Evolutionary conservation across 768 basidiomycete genomes (phyloP).

Genomic region (Phanerodontia chrysosporium): DNA sequence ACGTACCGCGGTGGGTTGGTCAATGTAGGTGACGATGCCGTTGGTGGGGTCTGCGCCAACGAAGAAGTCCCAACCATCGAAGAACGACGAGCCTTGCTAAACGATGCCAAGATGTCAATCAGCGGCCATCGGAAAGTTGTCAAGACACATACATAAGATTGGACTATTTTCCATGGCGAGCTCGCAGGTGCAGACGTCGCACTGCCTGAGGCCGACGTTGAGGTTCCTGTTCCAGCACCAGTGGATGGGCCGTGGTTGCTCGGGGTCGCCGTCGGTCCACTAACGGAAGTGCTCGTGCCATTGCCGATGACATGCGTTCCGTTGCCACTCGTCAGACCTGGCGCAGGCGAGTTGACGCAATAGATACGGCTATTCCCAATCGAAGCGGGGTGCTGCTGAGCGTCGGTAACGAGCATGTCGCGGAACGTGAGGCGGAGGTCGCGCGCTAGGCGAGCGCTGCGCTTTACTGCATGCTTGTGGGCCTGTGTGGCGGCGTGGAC

Average conservation of each 20-base stretch:
- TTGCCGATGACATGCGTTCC: conserved; percentile 6
- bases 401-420: conserved; percentile 37
- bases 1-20: conserved; percentile 55
- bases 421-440: conserved; percentile 68
- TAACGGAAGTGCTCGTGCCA: not conserved
- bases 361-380: conserved; percentile 25
- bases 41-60: conserved; percentile 70
- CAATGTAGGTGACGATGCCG: conserved; percentile 65
- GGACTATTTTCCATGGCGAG: conserved; percentile 43
- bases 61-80: conserved; percentile 78
- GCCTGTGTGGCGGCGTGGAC: conserved; percentile 41
- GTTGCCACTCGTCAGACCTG: conserved; percentile 3
- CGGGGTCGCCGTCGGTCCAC: not conserved
- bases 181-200: conserved; percentile 6
- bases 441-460: conserved; percentile 57
- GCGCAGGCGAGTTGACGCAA: conserved; percentile 29
- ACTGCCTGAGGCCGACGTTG: conserved; percentile 6
- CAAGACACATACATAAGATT: conserved; percentile 47
- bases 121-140: not conserved
- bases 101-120: conserved; percentile 11
- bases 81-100: conserved; percentile 70
- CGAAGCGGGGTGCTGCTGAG: conserved; percentile 8
- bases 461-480: conserved; percentile 52
- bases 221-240: conserved; percentile 2
- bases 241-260: not conserved